Evolutionary conservation across 108 stramenopile species (phyloP).

Genomic region (Fistulifera pelliculosa): DNA sequence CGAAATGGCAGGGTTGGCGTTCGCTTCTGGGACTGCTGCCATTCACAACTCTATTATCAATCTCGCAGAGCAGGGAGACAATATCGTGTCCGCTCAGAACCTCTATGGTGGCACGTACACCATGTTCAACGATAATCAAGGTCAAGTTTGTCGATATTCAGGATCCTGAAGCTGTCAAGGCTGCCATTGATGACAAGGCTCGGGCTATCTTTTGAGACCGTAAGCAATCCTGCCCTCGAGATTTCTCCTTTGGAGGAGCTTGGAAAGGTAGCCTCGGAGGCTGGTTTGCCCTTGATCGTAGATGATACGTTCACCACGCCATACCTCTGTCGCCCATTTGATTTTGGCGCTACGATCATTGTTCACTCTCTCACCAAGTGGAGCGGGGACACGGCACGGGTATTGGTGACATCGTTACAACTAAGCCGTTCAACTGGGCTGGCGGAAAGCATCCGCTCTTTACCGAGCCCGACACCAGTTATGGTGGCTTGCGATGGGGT

Average conservation of each 20-base stretch:
- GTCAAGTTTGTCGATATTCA: slow-evolving; percentile 65
- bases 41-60: slow-evolving; percentile 66
- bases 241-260: slow-evolving; percentile 66
- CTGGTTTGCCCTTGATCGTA: slow-evolving; percentile 76
- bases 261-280: slow-evolving; percentile 35
- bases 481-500: slow-evolving; percentile 70
- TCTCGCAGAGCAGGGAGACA: slow-evolving; percentile 75
- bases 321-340: slow-evolving; percentile 76
- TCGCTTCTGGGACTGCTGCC: slow-evolving; percentile 60
- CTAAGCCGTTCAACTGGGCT: slow-evolving; percentile 66
- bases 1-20: slow-evolving; percentile 37
- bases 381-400: slow-evolving; percentile 81
- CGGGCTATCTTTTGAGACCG: slow-evolving; percentile 68
- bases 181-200: slow-evolving; percentile 70
- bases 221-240: slow-evolving; percentile 61
- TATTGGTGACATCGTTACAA: slow-evolving; percentile 64
- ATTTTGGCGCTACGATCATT: slow-evolving; percentile 78
- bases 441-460: slow-evolving; percentile 74
- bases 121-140: slow-evolving; percentile 68
- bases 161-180: slow-evolving; percentile 39
- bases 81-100: slow-evolving; percentile 54
- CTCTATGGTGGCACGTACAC: slow-evolving; percentile 75
- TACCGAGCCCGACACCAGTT: slow-evolving; percentile 53
- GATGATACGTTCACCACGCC: slow-evolving; percentile 82
- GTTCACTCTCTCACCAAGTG: slow-evolving; percentile 82